These are phyloP conservation scores for Samsoniella hepiali DNA, from an alignment of 2,329 filamentous ascomycete genomes.

Conservation along the genomic window DNA sequence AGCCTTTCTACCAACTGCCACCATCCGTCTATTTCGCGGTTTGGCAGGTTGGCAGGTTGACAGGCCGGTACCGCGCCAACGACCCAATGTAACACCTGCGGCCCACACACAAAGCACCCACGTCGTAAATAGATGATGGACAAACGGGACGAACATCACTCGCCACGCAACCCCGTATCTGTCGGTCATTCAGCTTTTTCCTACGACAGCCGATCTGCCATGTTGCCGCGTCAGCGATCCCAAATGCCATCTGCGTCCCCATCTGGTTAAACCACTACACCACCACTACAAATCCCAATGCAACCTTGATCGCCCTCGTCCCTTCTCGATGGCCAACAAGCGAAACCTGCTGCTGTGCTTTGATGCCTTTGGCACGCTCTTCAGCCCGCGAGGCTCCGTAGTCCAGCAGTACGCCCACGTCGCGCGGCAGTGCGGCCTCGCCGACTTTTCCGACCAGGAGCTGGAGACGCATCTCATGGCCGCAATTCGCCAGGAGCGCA, in stretches of 20 bases:
- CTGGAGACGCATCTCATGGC: conserved; percentile 32
- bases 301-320: not conserved
- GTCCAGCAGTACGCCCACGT: conserved; percentile 51
- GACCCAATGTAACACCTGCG: too few species aligned
- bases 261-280: not conserved
- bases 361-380: conserved; percentile 65
- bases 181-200: not conserved
- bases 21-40: too few species aligned
- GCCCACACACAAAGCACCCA: not conserved
- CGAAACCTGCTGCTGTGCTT: conserved; percentile 56
- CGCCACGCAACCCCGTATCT: not conserved
- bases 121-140: not conserved
- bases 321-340: not conserved
- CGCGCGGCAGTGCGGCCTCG: conserved; percentile 49
- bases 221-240: not conserved
- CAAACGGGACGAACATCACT: not conserved
- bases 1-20: too few species aligned
- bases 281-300: not conserved
- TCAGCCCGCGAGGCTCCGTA: conserved; percentile 49
- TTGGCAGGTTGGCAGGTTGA: too few species aligned
- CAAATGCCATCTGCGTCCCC: not conserved
- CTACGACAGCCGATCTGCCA: not conserved
- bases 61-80: too few species aligned
- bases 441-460: conserved; percentile 39
- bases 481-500: conserved; percentile 48